These are phyloP conservation scores for Liriodendron chinense DNA, from an alignment of 164 flowering plant genomes.

Conservation along the genomic window DNA sequence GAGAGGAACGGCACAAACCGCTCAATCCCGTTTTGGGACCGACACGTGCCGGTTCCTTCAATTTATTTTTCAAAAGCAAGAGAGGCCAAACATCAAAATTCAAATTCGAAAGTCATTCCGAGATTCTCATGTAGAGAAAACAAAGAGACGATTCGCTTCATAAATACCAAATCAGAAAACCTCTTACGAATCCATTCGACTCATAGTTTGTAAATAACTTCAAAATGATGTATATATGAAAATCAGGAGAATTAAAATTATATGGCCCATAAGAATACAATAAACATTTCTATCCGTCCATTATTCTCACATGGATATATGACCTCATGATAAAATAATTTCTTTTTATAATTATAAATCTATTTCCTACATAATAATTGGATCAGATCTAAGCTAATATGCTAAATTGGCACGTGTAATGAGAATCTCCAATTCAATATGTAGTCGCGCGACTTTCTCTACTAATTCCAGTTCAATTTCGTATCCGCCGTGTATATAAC, in stretches of 20 bases:
- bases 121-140: background rate
- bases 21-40: background rate
- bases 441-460: background rate
- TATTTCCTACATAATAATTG: background rate
- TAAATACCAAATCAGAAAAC: constrained; percentile 8
- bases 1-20: background rate
- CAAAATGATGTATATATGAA: too few relatives aligned
- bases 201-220: background rate
- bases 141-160: background rate
- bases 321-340: too few relatives aligned
- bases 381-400: background rate
- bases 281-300: too few relatives aligned
- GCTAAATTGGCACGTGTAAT: background rate
- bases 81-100: background rate
- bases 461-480: background rate
- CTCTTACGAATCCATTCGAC: background rate
- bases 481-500: background rate
- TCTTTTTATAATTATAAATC: too few relatives aligned
- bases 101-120: background rate
- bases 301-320: too few relatives aligned
- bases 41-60: background rate
- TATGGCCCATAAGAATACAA: too few relatives aligned
- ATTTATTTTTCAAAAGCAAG: background rate
- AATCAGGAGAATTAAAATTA: too few relatives aligned
- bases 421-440: background rate